These are phyloP conservation scores for Thermomucor indicae-seudaticae DNA, from an alignment of 371 early-diverging fungal genomes.

Conservation along the genomic window DNA sequence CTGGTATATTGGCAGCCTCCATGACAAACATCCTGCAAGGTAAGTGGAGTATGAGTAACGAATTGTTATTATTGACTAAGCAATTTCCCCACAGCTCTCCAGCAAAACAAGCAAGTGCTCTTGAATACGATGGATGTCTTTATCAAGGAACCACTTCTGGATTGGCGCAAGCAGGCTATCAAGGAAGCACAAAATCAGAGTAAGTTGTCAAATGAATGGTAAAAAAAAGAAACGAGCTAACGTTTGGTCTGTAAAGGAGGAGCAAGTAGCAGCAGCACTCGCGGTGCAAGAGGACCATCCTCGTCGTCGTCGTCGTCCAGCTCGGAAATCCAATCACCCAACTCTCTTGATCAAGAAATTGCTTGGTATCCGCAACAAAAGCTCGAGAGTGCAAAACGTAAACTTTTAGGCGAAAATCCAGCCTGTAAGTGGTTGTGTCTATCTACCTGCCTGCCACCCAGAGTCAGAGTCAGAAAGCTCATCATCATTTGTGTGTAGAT, in stretches of 20 bases:
- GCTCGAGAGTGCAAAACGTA: constrained; percentile 61
- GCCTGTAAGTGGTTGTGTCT: constrained; percentile 24
- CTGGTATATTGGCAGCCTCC: constrained; percentile 43
- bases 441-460: background rate
- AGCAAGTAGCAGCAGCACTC: no score
- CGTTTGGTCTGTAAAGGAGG: no score
- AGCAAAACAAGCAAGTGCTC: constrained; percentile 40
- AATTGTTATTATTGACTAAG: background rate
- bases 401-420: constrained; percentile 69
- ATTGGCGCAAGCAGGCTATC: constrained; percentile 60
- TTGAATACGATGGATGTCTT: constrained; percentile 69
- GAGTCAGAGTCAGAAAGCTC: background rate
- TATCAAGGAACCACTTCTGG: constrained; percentile 64
- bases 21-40: constrained; percentile 57
- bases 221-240: background rate
- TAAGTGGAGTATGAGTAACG: constrained; percentile 13
- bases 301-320: no score
- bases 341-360: constrained; percentile 11
- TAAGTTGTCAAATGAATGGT: constrained; percentile 19
- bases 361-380: constrained; percentile 78
- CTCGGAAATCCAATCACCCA: constrained; percentile 1
- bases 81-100: constrained; percentile 36
- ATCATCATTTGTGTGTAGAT: constrained; percentile 17
- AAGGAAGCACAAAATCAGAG: constrained; percentile 54
- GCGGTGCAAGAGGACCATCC: no score